phyloP scores from a whole-genome alignment of 177 flowering plant species.

The Vitis hybrid region DNA sequence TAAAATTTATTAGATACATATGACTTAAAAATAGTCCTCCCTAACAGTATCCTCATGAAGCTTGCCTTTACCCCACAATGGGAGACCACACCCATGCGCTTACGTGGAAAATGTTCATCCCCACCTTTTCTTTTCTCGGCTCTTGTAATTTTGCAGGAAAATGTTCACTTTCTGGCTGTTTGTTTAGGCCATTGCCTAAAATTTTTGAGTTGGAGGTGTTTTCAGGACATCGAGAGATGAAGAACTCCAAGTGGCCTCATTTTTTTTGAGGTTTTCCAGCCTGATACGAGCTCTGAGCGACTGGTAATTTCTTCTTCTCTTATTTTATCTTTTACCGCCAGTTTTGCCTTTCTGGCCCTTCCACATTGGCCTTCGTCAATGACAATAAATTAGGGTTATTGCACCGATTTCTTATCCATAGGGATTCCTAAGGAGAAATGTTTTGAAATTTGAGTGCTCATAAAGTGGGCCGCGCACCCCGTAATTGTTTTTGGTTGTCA shows the following conservation, averaged over 20 bases:
- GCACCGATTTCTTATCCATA: not conserved
- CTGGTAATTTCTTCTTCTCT: conserved; percentile 34
- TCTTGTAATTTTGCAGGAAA: not conserved
- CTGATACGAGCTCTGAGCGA: conserved; percentile 27
- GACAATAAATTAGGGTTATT: not conserved
- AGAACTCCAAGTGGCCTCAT: conserved; percentile 30
- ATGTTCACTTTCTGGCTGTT: conserved; percentile 12
- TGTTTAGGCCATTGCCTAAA: not conserved
- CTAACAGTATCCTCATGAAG: too few species aligned
- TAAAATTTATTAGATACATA: too few species aligned
- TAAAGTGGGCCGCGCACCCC: not conserved
- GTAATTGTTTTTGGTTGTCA: too few species aligned
- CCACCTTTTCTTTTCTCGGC: too few species aligned
- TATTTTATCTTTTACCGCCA: not conserved
- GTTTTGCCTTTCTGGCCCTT: not conserved
- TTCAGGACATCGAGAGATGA: conserved; percentile 9
- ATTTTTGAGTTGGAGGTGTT: not conserved
- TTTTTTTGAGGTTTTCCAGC: conserved; percentile 42
- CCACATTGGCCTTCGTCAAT: not conserved
- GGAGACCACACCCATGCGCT: too few species aligned
- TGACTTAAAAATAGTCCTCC: too few species aligned
- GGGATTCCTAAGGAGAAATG: not conserved
- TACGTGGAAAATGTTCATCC: too few species aligned
- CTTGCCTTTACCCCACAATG: too few species aligned
- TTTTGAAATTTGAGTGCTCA: not conserved